Conservation (phyloP, 345 rosid species). For the Zanthoxylum bungeanum region DNA sequence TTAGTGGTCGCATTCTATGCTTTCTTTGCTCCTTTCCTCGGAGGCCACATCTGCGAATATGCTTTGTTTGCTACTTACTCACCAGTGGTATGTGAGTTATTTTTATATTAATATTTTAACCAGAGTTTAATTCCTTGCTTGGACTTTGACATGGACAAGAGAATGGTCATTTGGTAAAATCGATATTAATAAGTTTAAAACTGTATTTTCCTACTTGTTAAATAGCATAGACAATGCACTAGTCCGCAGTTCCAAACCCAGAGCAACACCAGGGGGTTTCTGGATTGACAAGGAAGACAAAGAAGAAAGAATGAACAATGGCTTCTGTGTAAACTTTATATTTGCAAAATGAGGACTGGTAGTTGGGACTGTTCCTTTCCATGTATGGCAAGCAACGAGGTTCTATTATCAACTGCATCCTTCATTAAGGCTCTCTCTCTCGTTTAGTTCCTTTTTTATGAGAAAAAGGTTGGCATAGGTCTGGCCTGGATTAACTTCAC, state of each 20-base stretch:
- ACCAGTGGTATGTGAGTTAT: conserved; percentile 74
- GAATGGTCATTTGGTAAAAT: too few species aligned
- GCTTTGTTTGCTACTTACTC: conserved; percentile 65
- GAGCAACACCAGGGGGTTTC: too few species aligned
- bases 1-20: conserved; percentile 90
- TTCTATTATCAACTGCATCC: too few species aligned
- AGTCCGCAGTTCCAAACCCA: too few species aligned
- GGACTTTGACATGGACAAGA: too few species aligned
- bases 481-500: background rate
- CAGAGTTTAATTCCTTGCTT: too few species aligned
- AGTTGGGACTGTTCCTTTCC: too few species aligned
- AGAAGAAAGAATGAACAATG: background rate
- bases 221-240: background rate
- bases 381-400: too few species aligned
- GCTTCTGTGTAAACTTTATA: background rate
- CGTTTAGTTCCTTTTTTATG: background rate
- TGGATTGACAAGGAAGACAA: too few species aligned
- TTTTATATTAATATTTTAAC: background rate
- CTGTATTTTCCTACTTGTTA: background rate
- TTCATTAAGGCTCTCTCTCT: too few species aligned
- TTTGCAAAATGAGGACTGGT: background rate
- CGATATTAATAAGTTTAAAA: background rate
- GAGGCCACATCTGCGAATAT: conserved; percentile 89
- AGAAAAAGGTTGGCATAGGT: background rate
- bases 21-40: conserved; percentile 90